phyloP scores from a whole-genome alignment of 352 stramenopile genomes.

The Phytopythium montanum region DNA sequence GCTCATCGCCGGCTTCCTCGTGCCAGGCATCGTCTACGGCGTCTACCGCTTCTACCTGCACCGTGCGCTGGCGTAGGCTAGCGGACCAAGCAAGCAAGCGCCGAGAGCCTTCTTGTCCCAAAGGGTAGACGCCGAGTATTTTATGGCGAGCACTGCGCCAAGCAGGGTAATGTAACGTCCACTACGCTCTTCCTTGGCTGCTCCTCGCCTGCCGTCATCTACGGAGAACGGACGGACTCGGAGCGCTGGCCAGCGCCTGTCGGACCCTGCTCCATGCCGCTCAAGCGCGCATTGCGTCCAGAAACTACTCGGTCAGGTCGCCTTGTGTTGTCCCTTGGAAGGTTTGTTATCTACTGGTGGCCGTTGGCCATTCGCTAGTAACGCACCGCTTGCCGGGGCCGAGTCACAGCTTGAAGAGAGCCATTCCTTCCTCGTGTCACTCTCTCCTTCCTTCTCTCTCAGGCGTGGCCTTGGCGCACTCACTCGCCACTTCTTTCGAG shows the following conservation, averaged over 20 bases:
- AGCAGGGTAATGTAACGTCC: not conserved
- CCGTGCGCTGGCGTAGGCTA: conserved; percentile 18
- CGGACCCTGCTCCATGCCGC: not conserved
- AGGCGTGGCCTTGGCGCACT: too few species aligned
- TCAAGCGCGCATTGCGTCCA: not conserved
- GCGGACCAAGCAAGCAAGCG: not conserved
- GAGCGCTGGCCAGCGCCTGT: not conserved
- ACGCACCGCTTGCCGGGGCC: not conserved
- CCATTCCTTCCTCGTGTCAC: not conserved
- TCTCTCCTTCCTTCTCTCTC: not conserved
- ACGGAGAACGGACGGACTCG: not conserved
- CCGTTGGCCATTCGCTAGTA: not conserved
- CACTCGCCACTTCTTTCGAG: not conserved
- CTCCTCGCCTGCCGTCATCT: not conserved
- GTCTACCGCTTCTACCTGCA: conserved; percentile 22
- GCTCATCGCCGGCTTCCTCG: conserved; percentile 29
- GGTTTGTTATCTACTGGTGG: not conserved
- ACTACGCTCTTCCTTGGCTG: not conserved
- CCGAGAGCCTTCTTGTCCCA: too few species aligned
- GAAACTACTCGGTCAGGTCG: not conserved
- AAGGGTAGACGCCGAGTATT: not conserved
- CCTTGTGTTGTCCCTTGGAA: not conserved
- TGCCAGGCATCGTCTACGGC: conserved; percentile 32
- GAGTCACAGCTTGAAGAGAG: not conserved
- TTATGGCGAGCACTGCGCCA: not conserved